These are phyloP conservation scores for Rhizoclosmatium sp. DNA, from an alignment of 192 early-diverging fungal species.

Conservation along the genomic window DNA sequence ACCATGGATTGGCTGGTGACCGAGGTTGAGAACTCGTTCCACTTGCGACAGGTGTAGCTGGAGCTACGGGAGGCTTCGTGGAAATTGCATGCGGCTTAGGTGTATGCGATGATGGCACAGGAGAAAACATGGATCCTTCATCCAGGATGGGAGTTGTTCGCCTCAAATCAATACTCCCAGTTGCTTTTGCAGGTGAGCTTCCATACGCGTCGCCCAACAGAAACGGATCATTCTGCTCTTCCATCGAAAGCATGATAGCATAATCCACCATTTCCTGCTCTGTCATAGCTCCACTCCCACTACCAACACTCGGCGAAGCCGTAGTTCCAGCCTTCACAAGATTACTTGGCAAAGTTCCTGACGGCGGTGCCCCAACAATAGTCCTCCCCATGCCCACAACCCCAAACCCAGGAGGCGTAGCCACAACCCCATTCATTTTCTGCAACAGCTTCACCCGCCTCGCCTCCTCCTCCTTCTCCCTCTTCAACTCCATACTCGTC, in stretches of 20 bases:
- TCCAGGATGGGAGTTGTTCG: background rate
- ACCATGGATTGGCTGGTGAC: slow-evolving; percentile 22
- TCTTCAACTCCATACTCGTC: slow-evolving; percentile 11
- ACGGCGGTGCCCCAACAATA: background rate
- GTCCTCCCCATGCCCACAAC: slow-evolving; percentile 13
- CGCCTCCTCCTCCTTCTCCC: slow-evolving; percentile 18
- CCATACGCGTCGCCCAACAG: background rate
- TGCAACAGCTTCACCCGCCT: background rate
- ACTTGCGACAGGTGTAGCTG: background rate
- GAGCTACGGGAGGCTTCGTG: background rate
- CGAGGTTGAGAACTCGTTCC: background rate
- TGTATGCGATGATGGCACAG: background rate
- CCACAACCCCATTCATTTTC: slow-evolving; percentile 21
- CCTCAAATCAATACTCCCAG: background rate
- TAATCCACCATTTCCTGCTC: slow-evolving; percentile 38
- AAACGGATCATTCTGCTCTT: slow-evolving; percentile 21
- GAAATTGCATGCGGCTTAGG: background rate
- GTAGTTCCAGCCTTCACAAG: background rate
- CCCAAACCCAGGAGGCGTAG: background rate
- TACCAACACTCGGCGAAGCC: background rate
- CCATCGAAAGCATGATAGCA: slow-evolving; percentile 41
- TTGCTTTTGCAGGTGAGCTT: background rate
- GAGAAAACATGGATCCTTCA: background rate
- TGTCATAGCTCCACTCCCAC: background rate
- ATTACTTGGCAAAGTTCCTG: background rate